A percentile compares a stretch with the other conserved stretches of the same genome.
Evolutionary conservation across 495 filamentous ascomycete species (phyloP).

Genomic region (Hamigera avellanea): DNA sequence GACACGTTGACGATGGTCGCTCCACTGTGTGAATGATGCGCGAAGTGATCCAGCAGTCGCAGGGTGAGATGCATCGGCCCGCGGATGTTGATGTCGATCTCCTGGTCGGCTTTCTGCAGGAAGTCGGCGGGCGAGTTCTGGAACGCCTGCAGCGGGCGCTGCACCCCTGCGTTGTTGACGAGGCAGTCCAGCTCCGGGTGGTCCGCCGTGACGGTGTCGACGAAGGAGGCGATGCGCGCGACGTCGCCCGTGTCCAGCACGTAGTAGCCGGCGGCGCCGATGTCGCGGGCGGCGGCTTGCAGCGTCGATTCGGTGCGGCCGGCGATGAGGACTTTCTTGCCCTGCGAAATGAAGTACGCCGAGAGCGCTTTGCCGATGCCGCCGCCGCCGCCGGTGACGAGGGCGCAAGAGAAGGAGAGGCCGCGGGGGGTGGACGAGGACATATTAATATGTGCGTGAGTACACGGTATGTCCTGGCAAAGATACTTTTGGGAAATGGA

Average conservation of each 20-base stretch:
- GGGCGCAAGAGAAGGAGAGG: constrained; percentile 21
- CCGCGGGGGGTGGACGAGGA: no score
- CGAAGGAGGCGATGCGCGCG: constrained; percentile 22
- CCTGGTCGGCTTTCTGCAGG: constrained; percentile 31
- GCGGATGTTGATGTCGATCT: constrained; percentile 37
- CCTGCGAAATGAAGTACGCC: constrained; percentile 23
- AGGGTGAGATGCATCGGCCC: constrained; percentile 38
- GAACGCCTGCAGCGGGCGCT: constrained; percentile 12
- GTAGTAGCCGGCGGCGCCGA: constrained; percentile 26
- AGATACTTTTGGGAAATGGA: no score
- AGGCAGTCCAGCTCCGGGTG: constrained; percentile 37
- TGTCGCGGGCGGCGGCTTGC: constrained; percentile 18
- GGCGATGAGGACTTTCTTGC: constrained; percentile 34
- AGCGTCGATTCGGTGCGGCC: constrained; percentile 36
- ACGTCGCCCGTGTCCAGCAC: constrained; percentile 32
- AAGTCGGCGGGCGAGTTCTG: constrained; percentile 5
- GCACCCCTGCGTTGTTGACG: constrained; percentile 26
- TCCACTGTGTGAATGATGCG: constrained; percentile 6
- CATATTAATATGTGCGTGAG: no score
- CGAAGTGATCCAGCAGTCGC: constrained; percentile 29
- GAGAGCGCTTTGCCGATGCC: constrained; percentile 35
- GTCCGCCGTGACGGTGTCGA: constrained; percentile 18
- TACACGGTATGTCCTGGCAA: no score
- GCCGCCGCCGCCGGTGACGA: constrained; percentile 34
- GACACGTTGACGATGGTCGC: constrained; percentile 35